Evolutionary conservation across 768 basidiomycete genomes (phyloP).

Genomic region (Rhodotorula paludigena): DNA sequence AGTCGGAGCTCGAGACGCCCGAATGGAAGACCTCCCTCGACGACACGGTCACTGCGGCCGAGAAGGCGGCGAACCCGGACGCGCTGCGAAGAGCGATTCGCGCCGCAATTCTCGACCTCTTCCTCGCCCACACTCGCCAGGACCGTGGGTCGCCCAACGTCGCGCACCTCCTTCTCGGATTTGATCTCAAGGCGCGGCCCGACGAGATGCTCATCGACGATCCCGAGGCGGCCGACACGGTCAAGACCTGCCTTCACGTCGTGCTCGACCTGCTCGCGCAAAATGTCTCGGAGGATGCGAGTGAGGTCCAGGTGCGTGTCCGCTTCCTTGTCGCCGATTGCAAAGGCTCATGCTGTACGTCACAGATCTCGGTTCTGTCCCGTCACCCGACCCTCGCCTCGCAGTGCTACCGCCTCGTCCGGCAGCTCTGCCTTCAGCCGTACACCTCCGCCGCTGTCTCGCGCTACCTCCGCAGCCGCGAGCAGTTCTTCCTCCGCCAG

Average conservation of each 20-base stretch:
- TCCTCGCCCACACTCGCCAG: constrained; percentile 68
- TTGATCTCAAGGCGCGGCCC: constrained; percentile 52
- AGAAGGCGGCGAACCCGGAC: constrained; percentile 10
- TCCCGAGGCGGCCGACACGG: constrained; percentile 42
- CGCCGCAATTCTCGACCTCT: constrained; percentile 70
- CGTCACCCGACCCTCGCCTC: constrained; percentile 68
- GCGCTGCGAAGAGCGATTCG: constrained; percentile 62
- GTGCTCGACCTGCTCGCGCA: constrained; percentile 68
- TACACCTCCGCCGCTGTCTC: constrained; percentile 73
- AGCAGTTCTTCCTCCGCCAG: constrained; percentile 84
- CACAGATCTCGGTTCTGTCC: constrained; percentile 41
- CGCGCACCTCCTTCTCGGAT: constrained; percentile 75
- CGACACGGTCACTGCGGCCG: constrained; percentile 8
- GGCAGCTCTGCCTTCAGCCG: constrained; percentile 82
- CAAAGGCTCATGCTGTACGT: neutral
- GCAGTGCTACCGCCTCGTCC: constrained; percentile 72
- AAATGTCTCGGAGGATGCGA: constrained; percentile 55
- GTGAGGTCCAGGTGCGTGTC: constrained; percentile 40
- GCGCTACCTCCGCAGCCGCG: constrained; percentile 77
- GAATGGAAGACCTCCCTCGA: constrained; percentile 7
- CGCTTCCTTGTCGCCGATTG: neutral
- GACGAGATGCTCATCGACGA: constrained; percentile 45
- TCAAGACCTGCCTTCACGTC: constrained; percentile 66
- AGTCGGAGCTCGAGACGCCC: constrained; percentile 54
- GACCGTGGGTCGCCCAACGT: constrained; percentile 69